Conservation (phyloP, 1,139 yeast species). For the Magnusiomyces ingens region DNA sequence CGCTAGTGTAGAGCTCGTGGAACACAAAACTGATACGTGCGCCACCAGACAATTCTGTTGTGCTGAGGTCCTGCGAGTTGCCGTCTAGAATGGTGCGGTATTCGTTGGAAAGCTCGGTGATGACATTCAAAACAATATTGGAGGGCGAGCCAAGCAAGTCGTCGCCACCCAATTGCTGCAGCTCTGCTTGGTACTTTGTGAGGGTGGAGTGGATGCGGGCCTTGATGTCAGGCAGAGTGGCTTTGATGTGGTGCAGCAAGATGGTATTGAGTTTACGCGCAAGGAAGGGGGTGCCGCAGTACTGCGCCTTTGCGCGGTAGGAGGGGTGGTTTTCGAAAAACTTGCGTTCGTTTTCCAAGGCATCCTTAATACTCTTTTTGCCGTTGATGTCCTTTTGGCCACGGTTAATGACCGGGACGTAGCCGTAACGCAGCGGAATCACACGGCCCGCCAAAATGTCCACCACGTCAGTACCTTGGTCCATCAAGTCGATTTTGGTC, state of each 20-base stretch:
- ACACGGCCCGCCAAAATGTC: constrained; percentile 95
- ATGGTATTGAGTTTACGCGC: constrained; percentile 90
- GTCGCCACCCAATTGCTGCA: constrained; percentile 66
- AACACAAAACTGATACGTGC: constrained; percentile 97
- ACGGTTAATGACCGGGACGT: constrained; percentile 94
- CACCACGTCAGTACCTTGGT: constrained; percentile 96
- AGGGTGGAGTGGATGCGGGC: constrained; percentile 83
- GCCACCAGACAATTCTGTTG: constrained; percentile 88
- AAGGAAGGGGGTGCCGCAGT: constrained; percentile 93
- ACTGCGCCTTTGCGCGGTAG: constrained; percentile 87
- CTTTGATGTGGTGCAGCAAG: constrained; percentile 85
- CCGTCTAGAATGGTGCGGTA: constrained; percentile 90
- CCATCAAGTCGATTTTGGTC: constrained; percentile 96
- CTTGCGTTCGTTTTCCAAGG: constrained; percentile 69
- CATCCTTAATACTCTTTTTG: constrained; percentile 82
- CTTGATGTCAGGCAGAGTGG: constrained; percentile 92
- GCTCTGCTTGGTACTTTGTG: constrained; percentile 80
- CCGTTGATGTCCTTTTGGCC: constrained; percentile 93
- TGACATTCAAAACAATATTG: constrained; percentile 81
- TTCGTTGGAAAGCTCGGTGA: constrained; percentile 88
- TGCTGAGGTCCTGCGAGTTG: constrained; percentile 78
- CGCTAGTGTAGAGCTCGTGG: constrained; percentile 92
- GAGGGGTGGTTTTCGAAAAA: constrained; percentile 89
- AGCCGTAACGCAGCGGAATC: constrained; percentile 91
- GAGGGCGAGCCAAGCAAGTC: constrained; percentile 72